Evolutionary conservation across 2,329 filamentous ascomycete genomes (phyloP).

Genomic region (Raffaelea ambrosiae): DNA sequence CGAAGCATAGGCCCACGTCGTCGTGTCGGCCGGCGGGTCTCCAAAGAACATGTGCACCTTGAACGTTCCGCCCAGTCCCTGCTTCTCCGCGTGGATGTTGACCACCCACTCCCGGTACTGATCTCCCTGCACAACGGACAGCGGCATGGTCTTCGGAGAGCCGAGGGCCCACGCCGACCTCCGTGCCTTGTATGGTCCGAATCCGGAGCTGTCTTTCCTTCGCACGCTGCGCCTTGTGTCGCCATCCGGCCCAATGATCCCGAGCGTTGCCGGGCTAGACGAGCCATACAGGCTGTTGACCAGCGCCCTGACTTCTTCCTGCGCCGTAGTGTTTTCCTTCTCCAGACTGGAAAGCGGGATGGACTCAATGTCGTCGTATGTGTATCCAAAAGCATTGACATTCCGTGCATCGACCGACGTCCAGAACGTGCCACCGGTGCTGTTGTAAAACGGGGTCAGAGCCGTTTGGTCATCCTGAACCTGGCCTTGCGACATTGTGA

Average conservation of each 20-base stretch:
- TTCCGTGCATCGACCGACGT: conserved; percentile 54
- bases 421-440: conserved; percentile 54
- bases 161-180: not conserved
- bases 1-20: conserved; percentile 40
- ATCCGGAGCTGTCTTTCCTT: not conserved
- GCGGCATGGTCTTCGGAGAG: not conserved
- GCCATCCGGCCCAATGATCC: not conserved
- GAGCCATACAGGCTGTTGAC: conserved; percentile 57
- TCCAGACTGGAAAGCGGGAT: conserved; percentile 12
- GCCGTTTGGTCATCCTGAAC: conserved; percentile 46
- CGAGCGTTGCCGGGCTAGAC: conserved; percentile 28
- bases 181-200: not conserved
- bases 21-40: conserved; percentile 30
- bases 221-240: not conserved
- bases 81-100: conserved; percentile 55
- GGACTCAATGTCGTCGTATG: conserved; percentile 53
- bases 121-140: conserved; percentile 26
- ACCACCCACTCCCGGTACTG: conserved; percentile 58
- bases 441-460: conserved; percentile 59
- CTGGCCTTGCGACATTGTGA: conserved; percentile 46
- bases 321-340: conserved; percentile 23
- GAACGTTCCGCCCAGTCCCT: conserved; percentile 53
- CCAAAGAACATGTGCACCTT: conserved; percentile 63
- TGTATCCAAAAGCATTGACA: conserved; percentile 60
- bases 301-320: conserved; percentile 33